These are phyloP conservation scores for Bipolaris victoriae DNA, from an alignment of 2,329 filamentous ascomycete species.

Conservation along the genomic window DNA sequence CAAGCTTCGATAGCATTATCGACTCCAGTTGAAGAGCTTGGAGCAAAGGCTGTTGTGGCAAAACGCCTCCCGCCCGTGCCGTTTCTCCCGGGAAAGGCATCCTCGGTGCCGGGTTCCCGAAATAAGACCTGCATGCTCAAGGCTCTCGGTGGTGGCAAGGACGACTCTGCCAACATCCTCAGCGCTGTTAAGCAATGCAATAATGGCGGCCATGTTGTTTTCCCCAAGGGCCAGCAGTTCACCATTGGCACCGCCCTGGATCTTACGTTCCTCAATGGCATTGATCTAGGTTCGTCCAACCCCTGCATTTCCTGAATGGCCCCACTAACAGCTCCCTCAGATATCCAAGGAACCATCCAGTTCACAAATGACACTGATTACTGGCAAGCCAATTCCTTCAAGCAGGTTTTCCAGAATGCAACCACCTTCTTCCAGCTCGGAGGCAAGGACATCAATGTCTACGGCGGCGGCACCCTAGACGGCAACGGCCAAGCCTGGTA, in stretches of 20 bases:
- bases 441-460: constrained; percentile 70
- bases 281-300: constrained; percentile 62
- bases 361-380: constrained; percentile 73
- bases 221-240: constrained; percentile 63
- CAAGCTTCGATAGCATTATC: constrained; percentile 33
- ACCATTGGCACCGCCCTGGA: constrained; percentile 69
- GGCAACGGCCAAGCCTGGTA: constrained; percentile 72
- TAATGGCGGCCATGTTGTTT: constrained; percentile 66
- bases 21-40: constrained; percentile 23
- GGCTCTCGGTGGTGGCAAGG: constrained; percentile 49
- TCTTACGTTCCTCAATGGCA: constrained; percentile 66
- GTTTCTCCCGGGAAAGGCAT: constrained; percentile 32
- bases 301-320: neutral
- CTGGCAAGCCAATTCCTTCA: constrained; percentile 70
- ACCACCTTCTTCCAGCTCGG: constrained; percentile 72
- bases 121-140: constrained; percentile 50
- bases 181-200: constrained; percentile 65
- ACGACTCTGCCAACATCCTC: constrained; percentile 61
- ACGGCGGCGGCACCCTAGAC: constrained; percentile 67
- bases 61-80: constrained; percentile 41
- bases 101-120: constrained; percentile 17
- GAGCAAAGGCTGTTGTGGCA: constrained; percentile 19
- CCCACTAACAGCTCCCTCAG: constrained; percentile 39
- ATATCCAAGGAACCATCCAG: constrained; percentile 64
- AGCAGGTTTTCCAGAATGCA: constrained; percentile 69